Evolutionary conservation across 2,329 filamentous ascomycete species (phyloP).

Genomic region (Colletotrichum acutatum): DNA sequence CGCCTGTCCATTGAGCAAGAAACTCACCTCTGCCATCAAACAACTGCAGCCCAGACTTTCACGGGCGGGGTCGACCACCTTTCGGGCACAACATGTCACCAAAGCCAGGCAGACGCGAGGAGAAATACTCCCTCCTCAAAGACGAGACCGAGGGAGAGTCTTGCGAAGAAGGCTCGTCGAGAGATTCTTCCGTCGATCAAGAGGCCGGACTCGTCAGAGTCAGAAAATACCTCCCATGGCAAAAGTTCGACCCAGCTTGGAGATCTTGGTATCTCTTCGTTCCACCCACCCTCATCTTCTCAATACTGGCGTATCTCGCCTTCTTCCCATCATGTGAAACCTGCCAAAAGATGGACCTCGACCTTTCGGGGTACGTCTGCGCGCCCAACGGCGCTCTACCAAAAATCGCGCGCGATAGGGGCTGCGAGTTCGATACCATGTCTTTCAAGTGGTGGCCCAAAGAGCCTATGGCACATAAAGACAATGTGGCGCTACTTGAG

Average conservation of each 20-base stretch:
- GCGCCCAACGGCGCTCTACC: conserved; percentile 20
- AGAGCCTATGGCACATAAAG: conserved; percentile 1
- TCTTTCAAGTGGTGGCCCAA: conserved; percentile 25
- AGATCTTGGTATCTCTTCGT: conserved; percentile 21
- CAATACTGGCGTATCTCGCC: conserved; percentile 2
- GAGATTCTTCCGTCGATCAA: background rate
- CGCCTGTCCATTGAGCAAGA: too few relatives aligned
- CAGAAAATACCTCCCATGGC: background rate
- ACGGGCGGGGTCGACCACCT: background rate
- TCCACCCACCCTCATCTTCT: conserved; percentile 2
- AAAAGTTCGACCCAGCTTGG: conserved; percentile 21
- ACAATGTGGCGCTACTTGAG: conserved; percentile 11
- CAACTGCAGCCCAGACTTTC: too few relatives aligned
- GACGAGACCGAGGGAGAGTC: conserved; percentile 4
- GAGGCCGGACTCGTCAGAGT: background rate
- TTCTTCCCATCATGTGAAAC: conserved; percentile 24
- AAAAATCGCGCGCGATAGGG: conserved; percentile 18
- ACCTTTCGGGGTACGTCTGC: conserved; percentile 15
- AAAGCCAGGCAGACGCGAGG: background rate
- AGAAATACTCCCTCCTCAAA: conserved; percentile 18
- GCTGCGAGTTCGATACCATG: conserved; percentile 30
- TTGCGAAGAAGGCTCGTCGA: background rate
- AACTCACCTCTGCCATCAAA: too few relatives aligned
- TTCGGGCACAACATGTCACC: background rate
- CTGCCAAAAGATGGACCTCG: conserved; percentile 5